Evolutionary conservation across 352 stramenopile species (phyloP).

Genomic region (Phytopythium mirpurense): DNA sequence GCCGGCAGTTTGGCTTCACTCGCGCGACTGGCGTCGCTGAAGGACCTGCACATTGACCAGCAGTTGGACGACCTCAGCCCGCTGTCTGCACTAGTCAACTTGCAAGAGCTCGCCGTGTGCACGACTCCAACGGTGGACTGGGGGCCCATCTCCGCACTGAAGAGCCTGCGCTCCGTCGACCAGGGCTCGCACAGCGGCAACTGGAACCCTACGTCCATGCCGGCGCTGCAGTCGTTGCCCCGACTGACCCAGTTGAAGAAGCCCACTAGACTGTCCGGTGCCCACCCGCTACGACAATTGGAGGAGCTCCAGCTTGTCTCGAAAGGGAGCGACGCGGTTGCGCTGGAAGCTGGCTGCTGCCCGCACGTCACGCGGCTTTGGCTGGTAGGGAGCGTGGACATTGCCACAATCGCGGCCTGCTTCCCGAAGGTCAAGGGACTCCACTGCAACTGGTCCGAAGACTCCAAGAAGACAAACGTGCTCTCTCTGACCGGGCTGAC

Average conservation of each 20-base stretch:
- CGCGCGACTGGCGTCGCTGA: not conserved
- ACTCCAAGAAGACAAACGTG: not conserved
- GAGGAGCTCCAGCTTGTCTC: not conserved
- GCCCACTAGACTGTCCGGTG: not conserved
- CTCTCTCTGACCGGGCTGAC: not conserved
- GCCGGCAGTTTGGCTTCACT: not conserved
- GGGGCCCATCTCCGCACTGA: not conserved
- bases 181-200: not conserved
- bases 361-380: not conserved
- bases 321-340: not conserved
- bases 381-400: not conserved
- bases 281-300: not conserved
- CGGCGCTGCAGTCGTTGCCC: not conserved
- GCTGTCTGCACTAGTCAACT: not conserved
- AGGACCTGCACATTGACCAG: not conserved
- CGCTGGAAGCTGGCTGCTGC: not conserved
- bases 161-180: not conserved
- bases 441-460: not conserved
- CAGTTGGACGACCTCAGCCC: not conserved
- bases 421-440: conserved; percentile 1
- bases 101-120: not conserved
- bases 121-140: not conserved
- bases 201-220: conserved; percentile 2
- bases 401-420: not conserved
- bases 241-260: not conserved